These are phyloP conservation scores for Picochlorum sp. DNA, from an alignment of 139 green algal genomes.

Conservation along the genomic window DNA sequence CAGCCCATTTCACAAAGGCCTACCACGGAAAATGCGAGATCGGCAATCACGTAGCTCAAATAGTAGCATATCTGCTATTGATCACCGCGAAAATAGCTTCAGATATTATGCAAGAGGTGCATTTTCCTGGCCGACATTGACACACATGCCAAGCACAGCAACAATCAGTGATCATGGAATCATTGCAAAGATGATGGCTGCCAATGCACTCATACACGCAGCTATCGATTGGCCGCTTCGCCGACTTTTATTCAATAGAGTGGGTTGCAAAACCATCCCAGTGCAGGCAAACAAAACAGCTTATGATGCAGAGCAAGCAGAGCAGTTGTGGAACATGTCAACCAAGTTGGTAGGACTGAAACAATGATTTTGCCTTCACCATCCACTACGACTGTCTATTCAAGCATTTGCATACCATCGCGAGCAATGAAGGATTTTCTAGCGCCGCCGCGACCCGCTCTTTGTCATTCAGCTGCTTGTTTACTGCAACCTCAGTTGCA, in stretches of 20 bases:
- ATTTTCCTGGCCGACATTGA: conserved; percentile 45
- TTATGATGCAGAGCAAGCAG: conserved; percentile 46
- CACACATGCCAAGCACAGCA: neutral
- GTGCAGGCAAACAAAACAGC: conserved; percentile 25
- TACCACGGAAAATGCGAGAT: neutral
- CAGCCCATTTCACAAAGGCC: neutral
- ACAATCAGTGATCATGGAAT: conserved; percentile 20
- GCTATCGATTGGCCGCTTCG: conserved; percentile 55
- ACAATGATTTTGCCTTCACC: too few relatives aligned
- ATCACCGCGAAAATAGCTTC: neutral
- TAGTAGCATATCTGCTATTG: too few relatives aligned
- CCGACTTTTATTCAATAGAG: conserved; percentile 17
- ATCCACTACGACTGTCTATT: neutral
- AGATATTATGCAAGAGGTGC: conserved; percentile 64
- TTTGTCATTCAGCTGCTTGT: conserved; percentile 99
- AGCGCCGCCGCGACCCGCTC: conserved; percentile 93
- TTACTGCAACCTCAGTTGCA: conserved; percentile 81
- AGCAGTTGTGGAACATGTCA: conserved; percentile 50
- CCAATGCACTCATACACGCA: conserved; percentile 17
- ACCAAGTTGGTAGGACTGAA: conserved; percentile 19
- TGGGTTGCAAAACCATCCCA: conserved; percentile 24
- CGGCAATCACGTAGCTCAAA: conserved; percentile 1
- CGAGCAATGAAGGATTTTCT: conserved; percentile 88
- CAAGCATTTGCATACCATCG: conserved; percentile 90
- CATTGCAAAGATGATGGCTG: too few relatives aligned